A percentile compares a stretch with the other conserved stretches of the same genome.
Conservation (phyloP, 2,329 filamentous ascomycete species). For the Penicillium sp. region DNA sequence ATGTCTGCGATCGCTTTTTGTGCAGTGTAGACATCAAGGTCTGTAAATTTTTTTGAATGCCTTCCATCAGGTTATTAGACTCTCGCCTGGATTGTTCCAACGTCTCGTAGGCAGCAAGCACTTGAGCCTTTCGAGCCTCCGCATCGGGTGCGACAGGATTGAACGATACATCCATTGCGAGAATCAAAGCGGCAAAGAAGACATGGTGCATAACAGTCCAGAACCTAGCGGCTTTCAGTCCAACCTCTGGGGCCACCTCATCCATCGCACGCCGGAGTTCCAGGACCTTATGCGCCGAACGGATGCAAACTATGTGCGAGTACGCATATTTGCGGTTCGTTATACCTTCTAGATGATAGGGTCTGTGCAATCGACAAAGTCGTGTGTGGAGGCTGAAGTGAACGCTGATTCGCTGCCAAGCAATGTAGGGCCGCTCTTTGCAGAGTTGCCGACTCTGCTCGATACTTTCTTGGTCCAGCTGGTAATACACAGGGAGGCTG, state of each 20-base stretch:
- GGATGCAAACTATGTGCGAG: conserved; percentile 18
- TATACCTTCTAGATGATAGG: conserved; percentile 19
- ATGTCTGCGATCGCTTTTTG: conserved; percentile 6
- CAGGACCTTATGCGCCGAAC: conserved; percentile 18
- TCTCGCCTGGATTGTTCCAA: conserved; percentile 18
- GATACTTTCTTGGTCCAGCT: conserved; percentile 17
- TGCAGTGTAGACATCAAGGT: conserved; percentile 17
- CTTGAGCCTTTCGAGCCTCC: conserved; percentile 12
- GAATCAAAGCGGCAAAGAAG: conserved; percentile 22
- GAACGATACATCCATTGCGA: conserved; percentile 26
- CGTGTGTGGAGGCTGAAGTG: conserved; percentile 23
- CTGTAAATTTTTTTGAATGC: conserved; percentile 19
- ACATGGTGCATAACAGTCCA: conserved; percentile 25
- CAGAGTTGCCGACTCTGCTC: conserved; percentile 18
- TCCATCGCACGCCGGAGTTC: conserved; percentile 21
- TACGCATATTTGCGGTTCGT: conserved; percentile 20
- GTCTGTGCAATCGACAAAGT: conserved; percentile 25
- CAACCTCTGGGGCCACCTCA: conserved; percentile 12
- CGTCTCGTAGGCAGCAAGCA: conserved; percentile 15
- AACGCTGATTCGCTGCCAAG: conserved; percentile 17
- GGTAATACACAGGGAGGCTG: conserved; percentile 13
- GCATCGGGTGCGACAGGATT: conserved; percentile 17
- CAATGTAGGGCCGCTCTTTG: conserved; percentile 21
- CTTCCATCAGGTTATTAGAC: conserved; percentile 14
- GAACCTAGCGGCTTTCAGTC: conserved; percentile 17